Percentiles rank a stretch among this genome's conserved stretches.
phyloP scores from a whole-genome alignment of 2,329 filamentous ascomycete genomes.

The Fusarium sp. region DNA sequence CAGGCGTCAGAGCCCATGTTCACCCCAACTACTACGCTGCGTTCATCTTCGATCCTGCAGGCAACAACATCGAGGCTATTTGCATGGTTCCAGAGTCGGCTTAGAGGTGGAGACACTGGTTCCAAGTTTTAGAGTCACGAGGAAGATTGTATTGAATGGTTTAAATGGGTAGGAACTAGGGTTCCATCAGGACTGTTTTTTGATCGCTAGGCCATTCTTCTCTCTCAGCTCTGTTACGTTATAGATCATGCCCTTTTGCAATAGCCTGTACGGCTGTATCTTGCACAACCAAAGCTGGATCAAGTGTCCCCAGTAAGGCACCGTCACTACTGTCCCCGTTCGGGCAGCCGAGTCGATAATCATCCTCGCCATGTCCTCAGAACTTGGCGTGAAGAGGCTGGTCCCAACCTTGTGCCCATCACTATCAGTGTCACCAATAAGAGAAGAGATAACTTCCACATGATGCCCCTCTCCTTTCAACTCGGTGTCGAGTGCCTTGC shows the following conservation, averaged over 20 bases:
- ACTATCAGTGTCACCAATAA: conserved; percentile 11
- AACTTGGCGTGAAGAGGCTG: conserved; percentile 9
- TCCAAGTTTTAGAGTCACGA: too few relatives aligned
- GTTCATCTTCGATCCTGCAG: too few relatives aligned
- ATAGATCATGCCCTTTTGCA: conserved; percentile 6
- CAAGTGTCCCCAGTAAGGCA: conserved; percentile 8
- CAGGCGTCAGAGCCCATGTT: too few relatives aligned
- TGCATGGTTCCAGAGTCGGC: too few relatives aligned
- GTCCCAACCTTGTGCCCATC: conserved; percentile 15
- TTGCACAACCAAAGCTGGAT: conserved; percentile 7
- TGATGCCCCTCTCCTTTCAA: conserved; percentile 6
- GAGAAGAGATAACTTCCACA: conserved; percentile 7
- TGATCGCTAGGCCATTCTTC: conserved; percentile 7
- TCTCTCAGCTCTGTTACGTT: not conserved
- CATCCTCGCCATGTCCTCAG: conserved; percentile 7
- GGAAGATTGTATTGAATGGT: too few relatives aligned
- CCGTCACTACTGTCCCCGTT: not conserved
- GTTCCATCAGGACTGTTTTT: not conserved
- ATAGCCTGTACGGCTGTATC: not conserved
- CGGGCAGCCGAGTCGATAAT: not conserved
- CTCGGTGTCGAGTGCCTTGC: conserved; percentile 9
- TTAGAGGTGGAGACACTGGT: too few relatives aligned
- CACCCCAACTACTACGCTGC: too few relatives aligned
- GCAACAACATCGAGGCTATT: too few relatives aligned
- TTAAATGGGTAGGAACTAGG: too few relatives aligned